Conservation (phyloP, 2,329 filamentous ascomycete genomes). For the Aspergillus sergii region DNA sequence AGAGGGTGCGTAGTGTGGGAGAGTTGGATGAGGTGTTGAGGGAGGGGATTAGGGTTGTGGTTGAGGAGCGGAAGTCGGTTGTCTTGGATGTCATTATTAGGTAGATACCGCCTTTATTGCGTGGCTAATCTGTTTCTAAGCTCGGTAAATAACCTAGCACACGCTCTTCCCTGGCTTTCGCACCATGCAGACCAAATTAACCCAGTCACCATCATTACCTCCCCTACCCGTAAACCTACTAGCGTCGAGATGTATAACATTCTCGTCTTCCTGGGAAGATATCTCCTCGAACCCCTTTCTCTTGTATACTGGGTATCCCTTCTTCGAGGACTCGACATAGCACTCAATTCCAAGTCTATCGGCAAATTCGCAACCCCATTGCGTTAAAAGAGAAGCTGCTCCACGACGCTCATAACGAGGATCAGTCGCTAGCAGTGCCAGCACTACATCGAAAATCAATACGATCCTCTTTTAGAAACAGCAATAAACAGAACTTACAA, state of each 20-base stretch:
- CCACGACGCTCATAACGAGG: background rate
- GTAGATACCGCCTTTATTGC: background rate
- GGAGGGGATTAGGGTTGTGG: conserved; percentile 11
- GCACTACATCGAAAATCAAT: background rate
- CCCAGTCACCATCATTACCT: background rate
- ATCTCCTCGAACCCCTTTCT: conserved; percentile 5
- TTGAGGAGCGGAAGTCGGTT: conserved; percentile 3
- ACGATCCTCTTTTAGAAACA: background rate
- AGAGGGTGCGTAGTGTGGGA: conserved; percentile 15
- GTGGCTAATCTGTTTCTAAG: no score
- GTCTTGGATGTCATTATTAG: conserved; percentile 24
- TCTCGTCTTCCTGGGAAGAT: background rate
- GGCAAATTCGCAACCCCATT: conserved; percentile 3
- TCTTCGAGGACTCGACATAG: conserved; percentile 1
- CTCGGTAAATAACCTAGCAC: no score
- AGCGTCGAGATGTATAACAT: background rate
- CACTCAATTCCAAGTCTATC: conserved; percentile 1
- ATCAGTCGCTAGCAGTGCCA: background rate
- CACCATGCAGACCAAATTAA: background rate
- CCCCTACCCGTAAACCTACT: background rate
- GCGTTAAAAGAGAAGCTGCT: background rate
- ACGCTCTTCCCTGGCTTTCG: background rate
- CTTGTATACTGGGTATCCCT: background rate
- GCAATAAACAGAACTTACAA: background rate
- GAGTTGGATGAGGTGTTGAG: conserved; percentile 19